Base-by-base conservation (phyloP, 495 filamentous ascomycete species). In the Oidiodendron maius region DNA sequence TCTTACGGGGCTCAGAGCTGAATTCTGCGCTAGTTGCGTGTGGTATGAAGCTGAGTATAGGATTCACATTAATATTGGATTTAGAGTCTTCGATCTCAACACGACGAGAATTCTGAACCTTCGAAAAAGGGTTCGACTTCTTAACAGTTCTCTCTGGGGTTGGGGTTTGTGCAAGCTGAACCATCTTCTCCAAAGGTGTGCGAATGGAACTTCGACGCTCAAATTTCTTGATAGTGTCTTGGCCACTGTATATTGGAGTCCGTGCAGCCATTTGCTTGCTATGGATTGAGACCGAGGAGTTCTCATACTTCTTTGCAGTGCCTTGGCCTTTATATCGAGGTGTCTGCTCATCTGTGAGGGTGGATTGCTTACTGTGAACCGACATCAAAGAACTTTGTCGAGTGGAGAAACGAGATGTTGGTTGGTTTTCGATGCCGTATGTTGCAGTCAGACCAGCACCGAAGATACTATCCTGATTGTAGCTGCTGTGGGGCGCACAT, bases 1-100 rank as follows among this genome's bases (percentile, higher is more conserved):
- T 44, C 20, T 26, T 15, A 11, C 48, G 53, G 8, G 22, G 39
- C 30, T 48, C 48, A 5, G 48, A 52, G 15, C 20, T 43, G 26
- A 56, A 44, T 18, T 48, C 34, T 41, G 23, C n/a, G 34, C 40
- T 25, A 20, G 34, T 3, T 11, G 16, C 16, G 3, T 26, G 21
- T 13, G 40, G 22, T 15, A 24, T 26, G 10, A n/a, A 3, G 20
- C 25, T 16, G 13, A 45, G 51, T 16, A 45, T 45, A n/a, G 51
- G 38, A 48, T 16, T 18, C 1, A 15, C 15, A 16, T 15, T 49
- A 23, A 35, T 39, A 10, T 28, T 22, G 8, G 8, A 10, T 4
- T 38, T 18, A 15, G 17, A 6, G 4, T n/a, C 35, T 18, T 18
- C 13, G n/a, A 6, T 38, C 35, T 6, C 17, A 4, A 30, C 5